Evolutionary conservation across 176 grass and related monocot species (phyloP).

Genomic region (Avena sativa): DNA sequence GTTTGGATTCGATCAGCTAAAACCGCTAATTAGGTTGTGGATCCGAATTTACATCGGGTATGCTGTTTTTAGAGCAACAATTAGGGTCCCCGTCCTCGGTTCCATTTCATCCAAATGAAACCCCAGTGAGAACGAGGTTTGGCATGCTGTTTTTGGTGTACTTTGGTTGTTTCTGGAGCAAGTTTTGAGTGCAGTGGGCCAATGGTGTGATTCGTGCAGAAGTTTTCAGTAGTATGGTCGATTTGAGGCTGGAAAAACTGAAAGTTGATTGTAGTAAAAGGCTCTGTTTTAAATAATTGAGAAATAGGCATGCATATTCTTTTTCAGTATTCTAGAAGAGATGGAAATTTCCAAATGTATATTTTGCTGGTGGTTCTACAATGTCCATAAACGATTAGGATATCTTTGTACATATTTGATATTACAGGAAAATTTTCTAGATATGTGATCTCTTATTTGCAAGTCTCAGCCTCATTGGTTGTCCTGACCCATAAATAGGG

Average conservation of each 20-base stretch:
- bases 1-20: slow-evolving; percentile 1
- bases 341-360: neutral
- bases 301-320: neutral
- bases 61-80: neutral
- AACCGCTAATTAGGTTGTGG: neutral
- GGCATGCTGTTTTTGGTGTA: neutral
- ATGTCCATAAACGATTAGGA: too few species aligned
- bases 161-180: neutral
- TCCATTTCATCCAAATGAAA: too few species aligned
- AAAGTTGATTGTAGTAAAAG: neutral
- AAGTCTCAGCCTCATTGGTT: neutral
- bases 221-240: neutral
- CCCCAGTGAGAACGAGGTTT: too few species aligned
- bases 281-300: neutral
- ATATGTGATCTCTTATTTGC: neutral
- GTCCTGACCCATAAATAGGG: neutral
- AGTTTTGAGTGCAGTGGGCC: neutral
- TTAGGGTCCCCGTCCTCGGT: too few species aligned
- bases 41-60: neutral
- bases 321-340: slow-evolving; percentile 6
- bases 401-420: too few species aligned
- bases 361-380: neutral
- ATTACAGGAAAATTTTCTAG: neutral
- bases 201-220: neutral
- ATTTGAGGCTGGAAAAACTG: neutral